These are phyloP conservation scores for Babesia sp. DNA, from an alignment of 169 alveolate genomes.

Conservation along the genomic window DNA sequence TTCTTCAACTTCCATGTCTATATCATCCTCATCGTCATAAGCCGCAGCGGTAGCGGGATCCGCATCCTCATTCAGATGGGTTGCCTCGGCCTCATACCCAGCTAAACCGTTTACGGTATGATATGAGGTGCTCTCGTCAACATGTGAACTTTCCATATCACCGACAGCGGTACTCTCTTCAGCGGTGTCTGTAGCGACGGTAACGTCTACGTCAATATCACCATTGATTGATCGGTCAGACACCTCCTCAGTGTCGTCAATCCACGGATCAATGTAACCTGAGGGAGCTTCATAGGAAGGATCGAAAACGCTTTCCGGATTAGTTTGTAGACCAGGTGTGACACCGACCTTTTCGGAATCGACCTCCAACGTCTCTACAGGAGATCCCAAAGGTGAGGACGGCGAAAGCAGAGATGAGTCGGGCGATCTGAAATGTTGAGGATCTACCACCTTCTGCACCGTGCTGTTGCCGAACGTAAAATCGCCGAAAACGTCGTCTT, in stretches of 20 bases:
- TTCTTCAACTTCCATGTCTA: constrained; percentile 19
- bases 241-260: background rate
- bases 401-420: background rate
- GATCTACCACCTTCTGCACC: constrained; percentile 8
- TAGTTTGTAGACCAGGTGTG: background rate
- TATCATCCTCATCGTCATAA: constrained; percentile 34
- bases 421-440: constrained; percentile 31
- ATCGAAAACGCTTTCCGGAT: background rate
- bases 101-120: background rate
- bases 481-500: constrained; percentile 59
- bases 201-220: background rate
- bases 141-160: background rate
- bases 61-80: background rate
- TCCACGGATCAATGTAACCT: background rate
- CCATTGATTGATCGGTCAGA: background rate
- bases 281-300: background rate
- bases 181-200: background rate
- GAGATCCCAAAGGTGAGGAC: background rate
- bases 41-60: background rate
- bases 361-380: background rate
- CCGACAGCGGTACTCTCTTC: background rate
- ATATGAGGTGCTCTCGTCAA: background rate
- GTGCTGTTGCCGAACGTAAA: constrained; percentile 16
- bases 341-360: background rate
- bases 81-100: too few relatives aligned